A percentile compares a stretch with the other conserved stretches of the same genome.
Evolutionary conservation across 306 rosid species (phyloP).

Genomic region (Lablab purpureus): DNA sequence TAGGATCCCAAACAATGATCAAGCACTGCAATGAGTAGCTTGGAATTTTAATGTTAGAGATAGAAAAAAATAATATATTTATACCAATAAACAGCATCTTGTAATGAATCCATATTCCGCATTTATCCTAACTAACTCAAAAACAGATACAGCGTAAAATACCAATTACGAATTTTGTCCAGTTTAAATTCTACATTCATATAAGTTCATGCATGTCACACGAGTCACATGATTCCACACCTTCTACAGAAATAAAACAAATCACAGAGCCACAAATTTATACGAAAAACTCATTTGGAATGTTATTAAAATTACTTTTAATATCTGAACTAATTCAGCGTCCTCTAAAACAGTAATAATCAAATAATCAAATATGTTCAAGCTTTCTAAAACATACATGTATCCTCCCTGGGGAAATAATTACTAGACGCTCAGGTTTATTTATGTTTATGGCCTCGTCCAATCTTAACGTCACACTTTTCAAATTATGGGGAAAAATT

Average conservation of each 20-base stretch:
- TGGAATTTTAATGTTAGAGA: neutral
- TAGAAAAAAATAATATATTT: conserved; percentile 4
- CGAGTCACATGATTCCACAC: neutral
- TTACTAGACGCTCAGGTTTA: neutral
- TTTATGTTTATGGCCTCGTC: too few relatives aligned
- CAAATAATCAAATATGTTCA: neutral
- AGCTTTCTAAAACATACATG: neutral
- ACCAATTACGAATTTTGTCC: neutral
- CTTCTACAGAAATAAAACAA: neutral
- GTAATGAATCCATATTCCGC: neutral
- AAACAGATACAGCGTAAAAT: conserved; percentile 6
- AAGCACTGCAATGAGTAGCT: conserved; percentile 24
- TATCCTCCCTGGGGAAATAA: neutral
- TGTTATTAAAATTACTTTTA: neutral
- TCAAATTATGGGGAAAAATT: too few relatives aligned
- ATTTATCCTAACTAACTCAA: conserved; percentile 23
- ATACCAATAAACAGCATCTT: neutral
- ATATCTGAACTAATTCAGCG: neutral
- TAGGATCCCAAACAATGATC: conserved; percentile 20
- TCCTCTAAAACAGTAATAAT: neutral
- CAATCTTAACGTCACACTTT: too few relatives aligned
- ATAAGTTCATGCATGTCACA: conserved; percentile 25
- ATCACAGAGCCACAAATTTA: conserved; percentile 1
- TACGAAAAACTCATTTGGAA: neutral
- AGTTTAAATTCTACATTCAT: conserved; percentile 5